Conservation (phyloP, 2,329 filamentous ascomycete species). For the Ophiostoma himal-ulmi region DNA sequence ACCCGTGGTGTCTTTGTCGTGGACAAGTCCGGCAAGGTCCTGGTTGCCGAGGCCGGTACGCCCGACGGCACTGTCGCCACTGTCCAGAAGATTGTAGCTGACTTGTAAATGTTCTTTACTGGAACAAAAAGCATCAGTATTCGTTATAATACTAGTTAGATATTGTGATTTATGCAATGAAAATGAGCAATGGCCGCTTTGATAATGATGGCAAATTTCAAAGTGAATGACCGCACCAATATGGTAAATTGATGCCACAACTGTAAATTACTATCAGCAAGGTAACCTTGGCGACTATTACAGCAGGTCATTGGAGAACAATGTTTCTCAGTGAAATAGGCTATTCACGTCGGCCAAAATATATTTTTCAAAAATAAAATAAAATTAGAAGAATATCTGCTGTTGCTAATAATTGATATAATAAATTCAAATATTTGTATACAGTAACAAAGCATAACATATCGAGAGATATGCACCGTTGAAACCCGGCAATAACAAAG, state of each 20-base stretch:
- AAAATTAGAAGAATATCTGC: too few relatives aligned
- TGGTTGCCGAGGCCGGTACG: slow-evolving; percentile 67
- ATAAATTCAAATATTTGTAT: too few relatives aligned
- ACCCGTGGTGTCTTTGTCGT: slow-evolving; percentile 83
- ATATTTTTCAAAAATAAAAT: too few relatives aligned
- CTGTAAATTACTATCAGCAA: not conserved
- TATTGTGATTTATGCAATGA: not conserved
- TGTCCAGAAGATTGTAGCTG: slow-evolving; percentile 62
- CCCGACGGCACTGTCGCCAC: slow-evolving; percentile 72
- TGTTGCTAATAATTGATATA: too few relatives aligned
- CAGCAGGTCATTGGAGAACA: too few relatives aligned
- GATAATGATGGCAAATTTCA: not conserved
- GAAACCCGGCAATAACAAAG: too few relatives aligned
- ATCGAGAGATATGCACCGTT: too few relatives aligned
- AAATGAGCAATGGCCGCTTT: not conserved
- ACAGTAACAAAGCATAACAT: too few relatives aligned
- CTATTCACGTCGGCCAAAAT: too few relatives aligned
- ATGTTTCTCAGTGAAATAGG: too few relatives aligned
- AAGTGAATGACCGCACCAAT: not conserved
- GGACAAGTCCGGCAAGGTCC: slow-evolving; percentile 67
- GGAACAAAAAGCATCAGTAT: not conserved
- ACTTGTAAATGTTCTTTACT: slow-evolving; percentile 7
- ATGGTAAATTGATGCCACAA: not conserved
- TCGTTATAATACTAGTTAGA: not conserved
- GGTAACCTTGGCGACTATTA: too few relatives aligned